These are phyloP conservation scores for Colletotrichum spinosum DNA, from an alignment of 2,329 filamentous ascomycete species.

Conservation along the genomic window DNA sequence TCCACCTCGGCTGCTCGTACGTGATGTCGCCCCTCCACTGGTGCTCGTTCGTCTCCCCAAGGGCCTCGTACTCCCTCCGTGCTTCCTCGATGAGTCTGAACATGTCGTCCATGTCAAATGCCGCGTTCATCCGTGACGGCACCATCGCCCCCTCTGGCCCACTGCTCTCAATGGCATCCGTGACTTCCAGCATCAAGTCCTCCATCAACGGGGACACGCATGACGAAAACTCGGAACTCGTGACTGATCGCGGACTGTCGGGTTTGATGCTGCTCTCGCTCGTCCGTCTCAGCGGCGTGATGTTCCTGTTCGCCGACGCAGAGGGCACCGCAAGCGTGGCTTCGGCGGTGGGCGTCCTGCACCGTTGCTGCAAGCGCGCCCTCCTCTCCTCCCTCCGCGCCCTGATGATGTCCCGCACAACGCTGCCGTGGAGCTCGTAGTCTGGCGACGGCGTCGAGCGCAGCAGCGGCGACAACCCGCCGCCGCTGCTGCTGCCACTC, in stretches of 20 bases:
- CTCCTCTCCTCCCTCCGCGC: conserved; percentile 27
- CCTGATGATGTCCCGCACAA: conserved; percentile 34
- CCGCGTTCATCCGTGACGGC: conserved; percentile 6
- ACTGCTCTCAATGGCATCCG: conserved; percentile 33
- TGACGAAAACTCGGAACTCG: conserved; percentile 26
- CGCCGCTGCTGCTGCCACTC: no score
- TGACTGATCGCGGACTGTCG: conserved; percentile 24
- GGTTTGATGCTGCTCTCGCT: conserved; percentile 32
- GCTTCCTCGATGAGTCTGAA: conserved; percentile 32
- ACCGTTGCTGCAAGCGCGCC: conserved; percentile 30
- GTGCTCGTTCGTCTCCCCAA: background rate
- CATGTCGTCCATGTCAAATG: conserved; percentile 31
- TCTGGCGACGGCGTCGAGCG: conserved; percentile 2
- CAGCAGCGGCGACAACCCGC: no score
- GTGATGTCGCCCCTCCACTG: background rate
- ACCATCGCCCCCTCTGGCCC: conserved; percentile 1
- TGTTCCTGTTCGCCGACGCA: conserved; percentile 14
- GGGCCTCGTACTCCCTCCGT: conserved; percentile 31
- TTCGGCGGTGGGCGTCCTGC: conserved; percentile 23
- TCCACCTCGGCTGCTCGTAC: conserved; percentile 12
- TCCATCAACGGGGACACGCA: conserved; percentile 35
- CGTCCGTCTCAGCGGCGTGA: conserved; percentile 30
- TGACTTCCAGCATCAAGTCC: conserved; percentile 32
- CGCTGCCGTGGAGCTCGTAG: conserved; percentile 23
- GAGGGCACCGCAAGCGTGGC: conserved; percentile 8